These are phyloP conservation scores for Eimeria acervulina DNA, from an alignment of 169 alveolate genomes.

Conservation along the genomic window DNA sequence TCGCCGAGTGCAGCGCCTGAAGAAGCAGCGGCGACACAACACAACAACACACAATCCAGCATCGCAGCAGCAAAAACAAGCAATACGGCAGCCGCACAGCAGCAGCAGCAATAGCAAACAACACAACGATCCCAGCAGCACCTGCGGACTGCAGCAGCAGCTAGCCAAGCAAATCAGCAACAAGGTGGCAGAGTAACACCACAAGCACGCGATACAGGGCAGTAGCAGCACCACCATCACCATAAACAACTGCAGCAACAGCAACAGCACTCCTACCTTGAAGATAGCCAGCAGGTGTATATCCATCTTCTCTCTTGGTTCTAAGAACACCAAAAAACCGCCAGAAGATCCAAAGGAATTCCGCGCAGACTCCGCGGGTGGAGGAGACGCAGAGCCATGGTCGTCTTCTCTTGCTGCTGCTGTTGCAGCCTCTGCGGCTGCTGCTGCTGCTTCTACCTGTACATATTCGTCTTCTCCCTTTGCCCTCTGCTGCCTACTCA, in stretches of 20 bases:
- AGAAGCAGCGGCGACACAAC: background rate
- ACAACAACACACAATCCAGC: background rate
- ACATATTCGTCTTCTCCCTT: background rate
- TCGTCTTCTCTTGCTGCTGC: conserved; percentile 22
- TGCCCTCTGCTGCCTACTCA: background rate
- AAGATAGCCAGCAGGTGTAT: conserved; percentile 69
- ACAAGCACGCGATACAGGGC: background rate
- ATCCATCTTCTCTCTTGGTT: conserved; percentile 64
- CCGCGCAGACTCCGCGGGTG: background rate
- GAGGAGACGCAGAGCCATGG: background rate
- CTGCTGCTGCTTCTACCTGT: conserved; percentile 2
- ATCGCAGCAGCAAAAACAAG: background rate
- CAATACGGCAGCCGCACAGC: background rate
- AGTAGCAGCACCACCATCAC: conserved; percentile 19
- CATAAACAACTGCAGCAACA: background rate
- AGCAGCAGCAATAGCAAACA: conserved; percentile 12
- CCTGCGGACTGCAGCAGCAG: background rate
- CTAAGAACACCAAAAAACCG: conserved; percentile 63
- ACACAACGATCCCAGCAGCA: background rate
- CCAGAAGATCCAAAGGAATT: conserved; percentile 18
- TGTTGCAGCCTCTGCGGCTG: conserved; percentile 20
- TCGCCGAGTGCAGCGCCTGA: conserved; percentile 77
- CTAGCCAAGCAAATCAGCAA: background rate
- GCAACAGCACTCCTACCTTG: conserved; percentile 71
- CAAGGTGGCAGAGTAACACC: background rate